Evolutionary conservation across 2,329 filamentous ascomycete genomes (phyloP).

Genomic region (Cadophora luteo-olivacea): DNA sequence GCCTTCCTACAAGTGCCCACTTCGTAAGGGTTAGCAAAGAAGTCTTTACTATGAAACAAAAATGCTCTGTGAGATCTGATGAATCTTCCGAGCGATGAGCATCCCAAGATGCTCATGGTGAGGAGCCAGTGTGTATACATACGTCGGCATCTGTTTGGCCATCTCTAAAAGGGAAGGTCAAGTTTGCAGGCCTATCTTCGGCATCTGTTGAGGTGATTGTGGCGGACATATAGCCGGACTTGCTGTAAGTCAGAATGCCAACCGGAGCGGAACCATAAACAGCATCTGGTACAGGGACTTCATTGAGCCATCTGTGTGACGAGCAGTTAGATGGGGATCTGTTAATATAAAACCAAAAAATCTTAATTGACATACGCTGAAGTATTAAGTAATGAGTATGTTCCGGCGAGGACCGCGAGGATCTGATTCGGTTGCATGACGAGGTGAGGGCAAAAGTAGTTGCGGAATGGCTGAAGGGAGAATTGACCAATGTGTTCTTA

Average conservation of each 20-base stretch:
- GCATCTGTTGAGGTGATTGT: slow-evolving; percentile 3
- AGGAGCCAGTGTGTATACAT: neutral
- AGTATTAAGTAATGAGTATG: slow-evolving; percentile 10
- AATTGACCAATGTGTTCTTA: neutral
- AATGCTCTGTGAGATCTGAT: neutral
- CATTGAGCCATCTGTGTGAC: slow-evolving; percentile 5
- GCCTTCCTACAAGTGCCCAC: slow-evolving; percentile 7
- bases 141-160: slow-evolving; percentile 12
- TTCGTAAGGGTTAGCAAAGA: neutral
- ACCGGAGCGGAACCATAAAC: slow-evolving; percentile 10
- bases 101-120: neutral
- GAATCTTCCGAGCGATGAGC: neutral
- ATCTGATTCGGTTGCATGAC: slow-evolving; percentile 8
- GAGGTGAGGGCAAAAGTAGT: neutral
- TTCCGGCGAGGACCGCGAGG: slow-evolving; percentile 6
- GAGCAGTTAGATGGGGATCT: neutral
- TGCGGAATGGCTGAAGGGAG: neutral
- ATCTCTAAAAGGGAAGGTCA: slow-evolving; percentile 12
- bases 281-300: slow-evolving; percentile 16
- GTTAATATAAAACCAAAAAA: neutral
- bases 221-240: slow-evolving; percentile 10
- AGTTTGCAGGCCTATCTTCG: slow-evolving; percentile 9
- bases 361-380: slow-evolving; percentile 3
- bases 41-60: neutral
- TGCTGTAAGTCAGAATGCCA: slow-evolving; percentile 12